phyloP scores from a whole-genome alignment of 2,329 filamentous ascomycete species.

The Aspergillus pseudoglaucus region DNA sequence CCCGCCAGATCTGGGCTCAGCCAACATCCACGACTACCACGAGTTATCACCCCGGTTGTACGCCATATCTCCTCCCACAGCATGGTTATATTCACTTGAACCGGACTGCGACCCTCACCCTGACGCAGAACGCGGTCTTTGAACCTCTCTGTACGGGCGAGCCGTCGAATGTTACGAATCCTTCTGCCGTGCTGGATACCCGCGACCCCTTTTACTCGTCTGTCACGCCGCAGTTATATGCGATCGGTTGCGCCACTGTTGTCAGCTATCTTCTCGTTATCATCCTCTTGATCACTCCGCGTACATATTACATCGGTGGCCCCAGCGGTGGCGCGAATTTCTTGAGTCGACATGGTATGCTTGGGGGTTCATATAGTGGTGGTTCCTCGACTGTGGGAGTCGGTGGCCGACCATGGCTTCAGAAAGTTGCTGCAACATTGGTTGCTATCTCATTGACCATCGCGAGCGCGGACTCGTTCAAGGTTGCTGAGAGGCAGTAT shows the following conservation, averaged over 20 bases:
- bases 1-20: constrained; percentile 37
- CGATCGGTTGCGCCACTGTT: constrained; percentile 83
- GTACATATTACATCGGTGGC: constrained; percentile 83
- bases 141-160: constrained; percentile 43
- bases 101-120: constrained; percentile 35
- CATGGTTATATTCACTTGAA: constrained; percentile 43
- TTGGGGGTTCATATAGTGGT: constrained; percentile 64
- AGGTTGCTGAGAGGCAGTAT: constrained; percentile 77
- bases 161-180: constrained; percentile 25
- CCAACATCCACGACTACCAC: constrained; percentile 32
- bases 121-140: constrained; percentile 45
- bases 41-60: constrained; percentile 46
- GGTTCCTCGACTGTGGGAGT: constrained; percentile 69
- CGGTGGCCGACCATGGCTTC: constrained; percentile 86
- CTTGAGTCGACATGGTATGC: constrained; percentile 74
- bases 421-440: constrained; percentile 62
- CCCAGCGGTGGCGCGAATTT: constrained; percentile 61
- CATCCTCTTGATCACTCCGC: constrained; percentile 89
- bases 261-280: constrained; percentile 88
- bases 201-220: constrained; percentile 89
- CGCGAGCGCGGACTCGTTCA: constrained; percentile 85
- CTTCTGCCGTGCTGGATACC: constrained; percentile 57
- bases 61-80: constrained; percentile 56
- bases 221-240: constrained; percentile 86
- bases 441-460: constrained; percentile 82